Base-by-base conservation (phyloP, 2,329 filamentous ascomycete species). In the Rhexocercosporidium sp. region DNA sequence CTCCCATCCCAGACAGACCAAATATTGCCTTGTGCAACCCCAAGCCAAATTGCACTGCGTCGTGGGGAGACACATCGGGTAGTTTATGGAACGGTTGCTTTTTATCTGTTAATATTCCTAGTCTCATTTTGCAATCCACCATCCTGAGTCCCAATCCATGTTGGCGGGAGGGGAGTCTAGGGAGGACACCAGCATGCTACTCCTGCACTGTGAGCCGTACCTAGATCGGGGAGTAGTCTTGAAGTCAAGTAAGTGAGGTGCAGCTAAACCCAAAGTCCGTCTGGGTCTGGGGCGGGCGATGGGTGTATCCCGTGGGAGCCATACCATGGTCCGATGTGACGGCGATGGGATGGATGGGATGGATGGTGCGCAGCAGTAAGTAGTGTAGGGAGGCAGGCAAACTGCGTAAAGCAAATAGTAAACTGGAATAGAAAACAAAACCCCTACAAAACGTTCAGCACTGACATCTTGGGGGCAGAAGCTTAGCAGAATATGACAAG, bases 401-500 rank as follows among this genome's bases (percentile, higher is more conserved):
- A n/a, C n/a, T n/a, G n/a, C 34, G 47, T 51, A 27, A 51, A 51
- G 27, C 49, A 53, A 53, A 29, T 31, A 31, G 25, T 8, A 37
- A n/a, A n/a, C 1, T 31, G 22, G 47, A 29, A 53, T n/a, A 31
- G 5, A n/a, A 53, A 53, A n/a, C 49, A 53, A 29, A 31, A 53
- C 12, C 29, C 49, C 47, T 51, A 51, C 12, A 18, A n/a, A n/a
- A n/a, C n/a, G n/a, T 27, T 46, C 37, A 31, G 57, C 22, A 60
- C 57, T 54, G 62, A 27, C 39, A n/a, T 57, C 59, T 59, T 20
- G 62, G 39, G 53, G 62, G 27, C 49, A 59, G 62, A 59, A 64
- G 62, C 62, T 64, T 64, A 59, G 47, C 60, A 41, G 37, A 44
- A 64, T 31, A 31, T 46, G 41, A 59, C 44, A 46, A 64, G 62